These are phyloP conservation scores for Apiotrichum sp. DNA, from an alignment of 1,284 basidiomycete genomes.

Conservation along the genomic window DNA sequence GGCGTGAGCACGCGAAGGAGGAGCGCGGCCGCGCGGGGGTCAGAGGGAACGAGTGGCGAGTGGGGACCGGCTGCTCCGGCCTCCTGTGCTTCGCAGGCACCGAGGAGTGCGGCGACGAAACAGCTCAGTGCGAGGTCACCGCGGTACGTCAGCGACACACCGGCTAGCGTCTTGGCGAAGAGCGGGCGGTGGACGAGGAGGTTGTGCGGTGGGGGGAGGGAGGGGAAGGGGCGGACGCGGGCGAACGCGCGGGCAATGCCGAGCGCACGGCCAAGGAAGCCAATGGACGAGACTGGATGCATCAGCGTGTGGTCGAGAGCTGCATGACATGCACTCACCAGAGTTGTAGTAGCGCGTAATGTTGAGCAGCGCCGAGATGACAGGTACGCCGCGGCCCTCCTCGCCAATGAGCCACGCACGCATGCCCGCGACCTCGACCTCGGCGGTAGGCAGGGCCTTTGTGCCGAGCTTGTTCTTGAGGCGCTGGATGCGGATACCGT, in stretches of 20 bases:
- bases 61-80: constrained; percentile 40
- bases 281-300: constrained; percentile 20
- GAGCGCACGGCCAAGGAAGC: constrained; percentile 58
- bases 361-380: constrained; percentile 65
- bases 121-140: constrained; percentile 61
- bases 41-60: constrained; percentile 1
- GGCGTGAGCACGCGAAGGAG: constrained; percentile 64
- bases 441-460: constrained; percentile 67
- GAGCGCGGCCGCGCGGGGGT: constrained; percentile 49
- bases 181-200: constrained; percentile 52
- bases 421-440: constrained; percentile 60
- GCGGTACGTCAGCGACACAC: constrained; percentile 57
- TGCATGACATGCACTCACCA: background rate
- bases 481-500: constrained; percentile 65
- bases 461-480: constrained; percentile 77
- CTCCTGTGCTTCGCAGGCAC: constrained; percentile 54
- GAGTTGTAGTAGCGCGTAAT: constrained; percentile 61
- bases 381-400: constrained; percentile 60
- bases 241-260: constrained; percentile 61
- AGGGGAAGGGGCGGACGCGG: constrained; percentile 49
- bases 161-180: constrained; percentile 52
- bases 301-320: background rate
- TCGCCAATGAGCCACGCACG: constrained; percentile 62
- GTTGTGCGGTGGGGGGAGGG: constrained; percentile 51
- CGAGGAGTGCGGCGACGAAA: constrained; percentile 57